These are phyloP conservation scores for Neopestalotiopsis clavispora DNA, from an alignment of 2,329 filamentous ascomycete species.

Conservation along the genomic window DNA sequence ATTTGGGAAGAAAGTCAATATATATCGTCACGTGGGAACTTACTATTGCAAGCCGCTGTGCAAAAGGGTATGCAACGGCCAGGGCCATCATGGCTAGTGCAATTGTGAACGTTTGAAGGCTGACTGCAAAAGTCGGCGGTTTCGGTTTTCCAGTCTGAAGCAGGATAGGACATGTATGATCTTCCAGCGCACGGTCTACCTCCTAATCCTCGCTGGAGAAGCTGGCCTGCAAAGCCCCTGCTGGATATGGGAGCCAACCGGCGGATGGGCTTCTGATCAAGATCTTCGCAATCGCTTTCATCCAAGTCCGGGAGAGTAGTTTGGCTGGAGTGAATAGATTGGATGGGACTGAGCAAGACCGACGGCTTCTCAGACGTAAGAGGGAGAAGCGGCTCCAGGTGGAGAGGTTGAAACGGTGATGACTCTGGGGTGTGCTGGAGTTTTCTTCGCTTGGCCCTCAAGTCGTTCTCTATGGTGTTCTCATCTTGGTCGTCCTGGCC, in stretches of 20 bases:
- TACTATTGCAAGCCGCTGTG: conserved; percentile 44
- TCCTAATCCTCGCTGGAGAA: conserved; percentile 46
- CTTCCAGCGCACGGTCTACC: conserved; percentile 39
- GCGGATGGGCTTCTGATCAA: conserved; percentile 27
- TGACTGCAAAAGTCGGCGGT: conserved; percentile 47
- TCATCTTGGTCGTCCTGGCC: conserved; percentile 26
- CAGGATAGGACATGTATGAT: conserved; percentile 40
- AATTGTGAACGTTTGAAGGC: conserved; percentile 42
- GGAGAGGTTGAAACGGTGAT: conserved; percentile 38
- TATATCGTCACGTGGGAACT: conserved; percentile 16
- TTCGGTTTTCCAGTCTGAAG: conserved; percentile 44
- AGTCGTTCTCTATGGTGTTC: conserved; percentile 25
- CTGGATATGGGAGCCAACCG: conserved; percentile 38
- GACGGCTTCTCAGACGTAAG: conserved; percentile 18
- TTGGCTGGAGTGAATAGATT: conserved; percentile 36
- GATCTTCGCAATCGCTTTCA: conserved; percentile 38
- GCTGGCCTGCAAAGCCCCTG: conserved; percentile 43
- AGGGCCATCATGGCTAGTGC: conserved; percentile 41
- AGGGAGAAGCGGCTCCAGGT: conserved; percentile 19
- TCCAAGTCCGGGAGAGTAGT: conserved; percentile 34
- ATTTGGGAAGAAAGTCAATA: too few species aligned
- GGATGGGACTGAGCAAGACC: conserved; percentile 44
- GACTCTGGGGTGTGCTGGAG: conserved; percentile 45
- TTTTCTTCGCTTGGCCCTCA: conserved; percentile 42
- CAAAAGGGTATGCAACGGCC: conserved; percentile 48